Base-by-base conservation (phyloP, 1,139 yeast genomes). In the Saccharomycopsis hybrid region DNA sequence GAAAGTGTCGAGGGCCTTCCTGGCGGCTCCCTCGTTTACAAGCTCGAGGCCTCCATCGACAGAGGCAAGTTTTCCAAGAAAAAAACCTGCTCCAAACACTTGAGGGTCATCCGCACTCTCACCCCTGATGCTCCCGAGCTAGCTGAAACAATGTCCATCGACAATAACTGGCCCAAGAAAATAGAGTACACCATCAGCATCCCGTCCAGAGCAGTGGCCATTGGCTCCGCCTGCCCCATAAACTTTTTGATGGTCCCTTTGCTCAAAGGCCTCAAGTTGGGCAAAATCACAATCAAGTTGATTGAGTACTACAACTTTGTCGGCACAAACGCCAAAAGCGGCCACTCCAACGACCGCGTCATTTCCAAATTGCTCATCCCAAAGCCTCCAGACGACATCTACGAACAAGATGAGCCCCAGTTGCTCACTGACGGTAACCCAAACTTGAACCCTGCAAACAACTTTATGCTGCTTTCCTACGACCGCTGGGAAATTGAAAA, bases 81-180 rank as follows among this genome's bases (percentile, higher is more conserved):
- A 52, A 65, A 90, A 58, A 60, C 72, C n/a, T 74, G 89, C 29
- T 82, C 79, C 58, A 86, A 82, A 59, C 90, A 83, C 60, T 58
- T 94, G 8, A 76, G 96, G 54, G 82, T 94, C 11, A 79, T 92
- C n/a, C 75, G 98, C 57, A 92, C 98, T 0, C 68, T 90, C 52
- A 82, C 96, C 0, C 78, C 95, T 1, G 97, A 90, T 65, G 79
- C 95, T 0, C 77, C 87, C 1, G 98, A 94, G 61, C 71, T 90
- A 43, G 76, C 94, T 0, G 97, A 92, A 66, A 88, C 97, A 0
- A 86, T 89, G 57, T 89, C 96, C 0, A 95, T 92, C 27, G 96
- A 89, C 62, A 92, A 92, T 63, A 83, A 92, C 0, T 94, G 99
- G 99, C 97, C 98, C 2, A 72, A 79, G 45, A 92, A 92, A 64